Conservation (phyloP, 768 basidiomycete species). For the Boletus huronensis region DNA sequence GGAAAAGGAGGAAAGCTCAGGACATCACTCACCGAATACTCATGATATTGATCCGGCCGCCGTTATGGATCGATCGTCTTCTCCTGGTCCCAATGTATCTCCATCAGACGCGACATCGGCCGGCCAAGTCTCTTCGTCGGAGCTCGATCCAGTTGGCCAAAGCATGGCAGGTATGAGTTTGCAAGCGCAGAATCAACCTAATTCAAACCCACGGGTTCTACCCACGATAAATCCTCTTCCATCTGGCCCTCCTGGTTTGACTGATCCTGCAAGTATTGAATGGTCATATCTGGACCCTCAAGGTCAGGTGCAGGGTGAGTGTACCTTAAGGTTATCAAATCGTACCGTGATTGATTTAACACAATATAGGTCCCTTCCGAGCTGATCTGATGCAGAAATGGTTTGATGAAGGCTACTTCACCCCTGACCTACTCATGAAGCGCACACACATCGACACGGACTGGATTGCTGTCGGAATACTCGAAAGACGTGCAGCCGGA, state of each 20-base stretch:
- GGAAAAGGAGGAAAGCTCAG: constrained; percentile 51
- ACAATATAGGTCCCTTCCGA: constrained; percentile 72
- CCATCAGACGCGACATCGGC: constrained; percentile 4
- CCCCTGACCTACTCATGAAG: constrained; percentile 78
- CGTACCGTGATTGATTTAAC: constrained; percentile 1
- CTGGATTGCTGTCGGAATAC: constrained; percentile 63
- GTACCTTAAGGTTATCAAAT: not conserved
- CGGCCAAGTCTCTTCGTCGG: constrained; percentile 9
- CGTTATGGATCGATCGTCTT: constrained; percentile 10
- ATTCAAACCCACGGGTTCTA: constrained; percentile 2
- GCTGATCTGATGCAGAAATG: constrained; percentile 93
- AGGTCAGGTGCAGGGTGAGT: constrained; percentile 84
- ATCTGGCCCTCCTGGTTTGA: constrained; percentile 40
- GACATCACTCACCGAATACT: constrained; percentile 2
- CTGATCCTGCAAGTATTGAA: constrained; percentile 60
- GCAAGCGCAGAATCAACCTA: constrained; percentile 7
- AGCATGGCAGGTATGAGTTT: constrained; percentile 17
- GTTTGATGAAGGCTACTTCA: constrained; percentile 89
- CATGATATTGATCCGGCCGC: constrained; percentile 7
- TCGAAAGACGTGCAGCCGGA: constrained; percentile 48
- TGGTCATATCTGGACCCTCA: constrained; percentile 94
- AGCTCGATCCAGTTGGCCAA: constrained; percentile 6
- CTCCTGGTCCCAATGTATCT: constrained; percentile 8
- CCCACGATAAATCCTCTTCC: constrained; percentile 14
- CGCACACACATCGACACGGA: constrained; percentile 66